A percentile compares a stretch with the other conserved stretches of the same genome.
Evolutionary conservation across 2,329 filamentous ascomycete genomes (phyloP).

Genomic region (Colletotrichum sp.): DNA sequence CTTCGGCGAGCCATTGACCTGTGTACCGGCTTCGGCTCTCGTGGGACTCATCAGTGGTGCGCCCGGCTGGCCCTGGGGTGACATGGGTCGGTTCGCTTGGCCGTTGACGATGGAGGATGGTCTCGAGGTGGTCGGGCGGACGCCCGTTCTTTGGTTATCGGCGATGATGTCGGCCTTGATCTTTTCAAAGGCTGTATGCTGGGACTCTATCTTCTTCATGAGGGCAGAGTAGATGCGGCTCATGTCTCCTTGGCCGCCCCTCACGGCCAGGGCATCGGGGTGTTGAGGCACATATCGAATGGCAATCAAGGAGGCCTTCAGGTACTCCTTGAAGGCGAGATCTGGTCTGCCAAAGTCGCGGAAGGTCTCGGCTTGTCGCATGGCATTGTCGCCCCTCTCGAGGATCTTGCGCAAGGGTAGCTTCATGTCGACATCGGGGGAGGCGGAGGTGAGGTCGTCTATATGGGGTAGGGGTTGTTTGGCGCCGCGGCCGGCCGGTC

Average conservation of each 20-base stretch:
- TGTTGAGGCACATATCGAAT: constrained; percentile 79
- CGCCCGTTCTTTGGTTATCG: constrained; percentile 67
- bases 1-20: constrained; percentile 27
- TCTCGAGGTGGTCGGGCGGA: constrained; percentile 43
- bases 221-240: constrained; percentile 54
- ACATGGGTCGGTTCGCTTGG: background rate
- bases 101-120: constrained; percentile 12
- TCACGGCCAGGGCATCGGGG: constrained; percentile 72
- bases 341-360: constrained; percentile 72
- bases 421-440: constrained; percentile 50
- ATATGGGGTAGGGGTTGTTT: constrained; percentile 54
- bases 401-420: constrained; percentile 60
- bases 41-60: constrained; percentile 20
- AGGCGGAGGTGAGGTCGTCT: constrained; percentile 54
- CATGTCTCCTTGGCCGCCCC: constrained; percentile 55
- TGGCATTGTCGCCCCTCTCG: constrained; percentile 54
- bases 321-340: constrained; percentile 81
- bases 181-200: constrained; percentile 55
- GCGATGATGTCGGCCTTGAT: constrained; percentile 66
- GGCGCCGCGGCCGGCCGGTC: constrained; percentile 22
- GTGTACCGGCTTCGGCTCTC: background rate
- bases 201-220: constrained; percentile 52
- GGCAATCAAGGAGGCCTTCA: constrained; percentile 80
- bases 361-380: constrained; percentile 65
- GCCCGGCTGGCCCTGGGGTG: constrained; percentile 21